A percentile compares a stretch with the other conserved stretches of the same genome.
Evolutionary conservation across 306 rosid species (phyloP).

Genomic region (Astragalus glycyphyllos): DNA sequence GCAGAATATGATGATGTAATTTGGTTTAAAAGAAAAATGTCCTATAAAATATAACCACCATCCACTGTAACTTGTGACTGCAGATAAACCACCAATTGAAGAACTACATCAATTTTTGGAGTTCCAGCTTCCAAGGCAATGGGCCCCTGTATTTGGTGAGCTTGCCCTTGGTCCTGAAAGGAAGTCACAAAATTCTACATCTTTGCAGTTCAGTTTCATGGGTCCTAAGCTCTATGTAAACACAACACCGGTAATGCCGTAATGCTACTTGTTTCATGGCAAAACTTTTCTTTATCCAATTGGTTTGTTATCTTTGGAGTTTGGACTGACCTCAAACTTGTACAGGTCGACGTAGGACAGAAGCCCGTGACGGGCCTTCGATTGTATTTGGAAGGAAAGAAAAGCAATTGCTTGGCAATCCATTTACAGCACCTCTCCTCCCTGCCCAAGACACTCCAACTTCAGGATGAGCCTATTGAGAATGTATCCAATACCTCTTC

Average conservation of each 20-base stretch:
- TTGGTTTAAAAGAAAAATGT: conserved; percentile 23
- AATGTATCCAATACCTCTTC: conserved; percentile 40
- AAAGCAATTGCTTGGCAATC: conserved; percentile 78
- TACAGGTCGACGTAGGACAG: conserved; percentile 78
- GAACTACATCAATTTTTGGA: conserved; percentile 84
- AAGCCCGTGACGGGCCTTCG: conserved; percentile 91
- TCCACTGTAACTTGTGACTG: conserved; percentile 36
- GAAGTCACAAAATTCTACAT: conserved; percentile 61
- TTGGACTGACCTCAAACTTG: conserved; percentile 36
- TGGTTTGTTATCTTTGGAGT: conserved; percentile 21
- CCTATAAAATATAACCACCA: conserved; percentile 7
- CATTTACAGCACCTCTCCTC: conserved; percentile 94
- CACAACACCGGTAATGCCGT: conserved; percentile 72
- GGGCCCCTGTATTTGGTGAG: conserved; percentile 92
- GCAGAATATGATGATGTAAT: not conserved
- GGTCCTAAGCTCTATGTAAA: conserved; percentile 92
- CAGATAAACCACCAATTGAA: conserved; percentile 73
- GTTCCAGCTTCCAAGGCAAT: conserved; percentile 84
- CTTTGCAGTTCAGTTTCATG: conserved; percentile 87
- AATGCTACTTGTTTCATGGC: conserved; percentile 40
- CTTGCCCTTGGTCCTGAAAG: conserved; percentile 83
- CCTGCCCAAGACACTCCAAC: conserved; percentile 70
- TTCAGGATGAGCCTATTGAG: conserved; percentile 49
- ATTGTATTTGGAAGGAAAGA: conserved; percentile 81
- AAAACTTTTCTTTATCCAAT: not conserved